Base-by-base conservation (phyloP, 1,139 yeast genomes). In the Debaryomyces robertsiae region DNA sequence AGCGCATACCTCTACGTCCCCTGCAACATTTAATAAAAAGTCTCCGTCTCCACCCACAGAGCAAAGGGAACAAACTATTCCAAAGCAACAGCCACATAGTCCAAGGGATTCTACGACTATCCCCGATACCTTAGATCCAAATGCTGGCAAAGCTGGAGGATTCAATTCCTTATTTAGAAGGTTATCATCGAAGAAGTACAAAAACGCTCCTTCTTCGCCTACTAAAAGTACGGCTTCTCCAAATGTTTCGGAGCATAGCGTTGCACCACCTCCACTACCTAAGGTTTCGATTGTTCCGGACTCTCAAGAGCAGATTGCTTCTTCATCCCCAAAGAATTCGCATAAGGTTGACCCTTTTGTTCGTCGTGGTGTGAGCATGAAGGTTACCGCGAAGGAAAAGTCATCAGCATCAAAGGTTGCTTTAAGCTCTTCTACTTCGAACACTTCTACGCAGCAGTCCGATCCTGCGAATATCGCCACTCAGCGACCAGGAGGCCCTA, bases 281-380 rank as follows among this genome's bases (percentile, higher is more conserved):
- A 35, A 39, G 33, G 53, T 57, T 9, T 43, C 56, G 2, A 41
- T 54, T 15, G 46, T 49, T 11, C 47, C 46, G 6, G 57, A 50
- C 27, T 50, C 57, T 9, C 53, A 54, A 9, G 49, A 49, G 9
- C 41, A 41, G 15, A 38, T 55, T 14, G 44, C 55, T 9, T 55
- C 60, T 2, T 52, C 52, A 39, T 35, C 43, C 10, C 44, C 51
- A 4, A 34, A 29, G 30, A 35, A 49, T 6, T 44, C 60, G 9
- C 30, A 49, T 13, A 59, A 52, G 48, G 54, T 44, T n/a, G 77
- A 73, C 46, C 78, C 78, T 42, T 58, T 75, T 67, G 77, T 78
- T 38, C 81, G 82, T 52, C 77, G 84, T 56, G 82, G 82, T 49
- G 82, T 79, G 10, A 75, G 81, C 58, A 73, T 79, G 78, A 79